Evolutionary conservation across 2,329 filamentous ascomycete species (phyloP).

Genomic region (Phialemoniopsis sp.): DNA sequence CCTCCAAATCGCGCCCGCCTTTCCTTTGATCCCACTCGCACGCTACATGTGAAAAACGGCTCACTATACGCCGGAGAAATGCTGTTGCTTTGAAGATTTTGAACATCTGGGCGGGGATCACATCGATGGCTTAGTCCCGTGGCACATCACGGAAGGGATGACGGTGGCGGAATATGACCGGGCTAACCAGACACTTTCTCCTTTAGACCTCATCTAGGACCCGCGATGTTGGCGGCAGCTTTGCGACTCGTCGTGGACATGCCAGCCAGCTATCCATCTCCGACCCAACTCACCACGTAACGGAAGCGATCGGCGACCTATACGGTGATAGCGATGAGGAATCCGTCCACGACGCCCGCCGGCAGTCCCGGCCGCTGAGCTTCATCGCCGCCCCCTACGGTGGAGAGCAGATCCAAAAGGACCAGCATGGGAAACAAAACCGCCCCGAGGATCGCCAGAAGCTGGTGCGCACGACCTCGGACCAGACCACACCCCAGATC

Average conservation of each 20-base stretch:
- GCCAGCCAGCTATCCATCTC: slow-evolving; percentile 63
- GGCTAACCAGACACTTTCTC: slow-evolving; percentile 1
- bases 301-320: slow-evolving; percentile 86
- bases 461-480: slow-evolving; percentile 41
- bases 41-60: neutral
- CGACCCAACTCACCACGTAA: slow-evolving; percentile 90
- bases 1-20: neutral
- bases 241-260: slow-evolving; percentile 56
- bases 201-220: slow-evolving; percentile 54
- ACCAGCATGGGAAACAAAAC: slow-evolving; percentile 11
- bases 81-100: neutral
- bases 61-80: neutral
- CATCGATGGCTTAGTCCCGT: neutral
- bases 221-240: slow-evolving; percentile 52
- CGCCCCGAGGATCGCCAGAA: slow-evolving; percentile 32
- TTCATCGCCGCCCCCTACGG: slow-evolving; percentile 61
- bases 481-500: slow-evolving; percentile 22
- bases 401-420: slow-evolving; percentile 43
- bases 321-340: slow-evolving; percentile 75
- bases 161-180: neutral
- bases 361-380: slow-evolving; percentile 64
- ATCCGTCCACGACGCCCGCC: slow-evolving; percentile 40
- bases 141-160: too few species aligned
- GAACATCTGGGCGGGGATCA: neutral
- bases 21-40: neutral